Base-by-base conservation (phyloP, 371 early-diverging fungal species). In the Batkoa obscura region DNA sequence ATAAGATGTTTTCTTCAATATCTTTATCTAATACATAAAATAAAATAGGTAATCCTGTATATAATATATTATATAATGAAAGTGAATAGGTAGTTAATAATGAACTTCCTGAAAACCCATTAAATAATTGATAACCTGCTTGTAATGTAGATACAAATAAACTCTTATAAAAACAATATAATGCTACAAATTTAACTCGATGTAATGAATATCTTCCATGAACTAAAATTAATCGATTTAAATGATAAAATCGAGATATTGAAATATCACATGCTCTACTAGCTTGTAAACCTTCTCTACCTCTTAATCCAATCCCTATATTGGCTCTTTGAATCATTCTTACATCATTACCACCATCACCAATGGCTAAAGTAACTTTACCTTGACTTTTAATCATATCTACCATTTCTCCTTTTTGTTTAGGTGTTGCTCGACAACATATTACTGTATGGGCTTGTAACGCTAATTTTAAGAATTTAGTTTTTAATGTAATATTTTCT, bases 341-440 rank as follows among this genome's bases (percentile, higher is more conserved):
- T 56, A 95, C 88, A 64, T 95, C 96, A 69, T 95, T 95, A 56
- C 88, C 92, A 31, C 96, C 96, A 63, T 95, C 96, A 38, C 96
- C 96, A 55, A 95, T 88, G 2, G 88, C 84, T 43, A 91, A 66
- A 48, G 90, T 81, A 51, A 87, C 78, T 32, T 73, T 66, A 36
- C 71, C 63, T 34, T 61, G 65, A 60, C 72, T 66, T 59, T 78
- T 74, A 60, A 88, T 75, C 17, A 68, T 66, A 60, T 80, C 71
- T 39, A 90, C 88, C 6, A 95, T 84, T 30, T 82, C 63, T 0
- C 87, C 87, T 69, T 95, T 95, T 62, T 93, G 90, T 12, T 81
- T 66, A n/a, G 96, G 96, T 6, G 85, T 82, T n/a, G 91, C 88
- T 43, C 96, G 80, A 61, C 89, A 92, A 66, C 88, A 90, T 47